Conservation (phyloP, 106 monocot species). For the Phalaenopsis equestris region DNA sequence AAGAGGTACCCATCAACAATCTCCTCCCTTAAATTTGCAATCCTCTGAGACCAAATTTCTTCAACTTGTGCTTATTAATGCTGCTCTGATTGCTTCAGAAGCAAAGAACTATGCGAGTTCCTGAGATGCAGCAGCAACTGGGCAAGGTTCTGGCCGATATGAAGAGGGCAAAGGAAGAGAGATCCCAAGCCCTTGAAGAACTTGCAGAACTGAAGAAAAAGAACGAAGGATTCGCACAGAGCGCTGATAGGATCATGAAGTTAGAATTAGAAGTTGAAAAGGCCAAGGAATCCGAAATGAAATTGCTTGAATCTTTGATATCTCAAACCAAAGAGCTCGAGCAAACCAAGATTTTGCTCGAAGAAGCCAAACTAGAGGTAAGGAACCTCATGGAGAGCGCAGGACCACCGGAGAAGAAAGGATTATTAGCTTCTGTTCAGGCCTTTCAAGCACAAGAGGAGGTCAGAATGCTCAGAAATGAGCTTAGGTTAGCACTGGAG, state of each 20-base stretch:
- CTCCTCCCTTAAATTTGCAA: not conserved
- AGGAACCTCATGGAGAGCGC: conserved; percentile 27
- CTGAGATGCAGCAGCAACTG: conserved; percentile 8
- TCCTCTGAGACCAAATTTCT: not conserved
- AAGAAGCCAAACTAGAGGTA: conserved; percentile 79
- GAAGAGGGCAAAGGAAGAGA: conserved; percentile 11
- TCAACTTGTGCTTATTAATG: not conserved
- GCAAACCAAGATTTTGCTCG: conserved; percentile 67
- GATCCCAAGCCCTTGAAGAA: conserved; percentile 31
- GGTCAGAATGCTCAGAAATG: conserved; percentile 20
- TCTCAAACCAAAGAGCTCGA: conserved; percentile 68
- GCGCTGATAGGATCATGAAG: conserved; percentile 21
- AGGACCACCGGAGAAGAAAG: conserved; percentile 12
- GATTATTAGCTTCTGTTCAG: conserved; percentile 3
- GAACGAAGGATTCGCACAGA: conserved; percentile 34
- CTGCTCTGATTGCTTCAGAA: not conserved
- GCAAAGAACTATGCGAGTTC: not conserved
- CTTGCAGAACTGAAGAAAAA: conserved; percentile 34
- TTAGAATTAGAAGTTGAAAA: conserved; percentile 32
- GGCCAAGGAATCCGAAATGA: conserved; percentile 68
- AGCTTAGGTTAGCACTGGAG: conserved; percentile 30
- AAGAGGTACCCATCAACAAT: not conserved
- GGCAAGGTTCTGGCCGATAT: not conserved
- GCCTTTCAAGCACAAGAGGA: conserved; percentile 20
- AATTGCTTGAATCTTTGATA: conserved; percentile 65